Conservation (phyloP, 371 early-diverging fungal species). For the Syncephalastrum contaminatum region DNA sequence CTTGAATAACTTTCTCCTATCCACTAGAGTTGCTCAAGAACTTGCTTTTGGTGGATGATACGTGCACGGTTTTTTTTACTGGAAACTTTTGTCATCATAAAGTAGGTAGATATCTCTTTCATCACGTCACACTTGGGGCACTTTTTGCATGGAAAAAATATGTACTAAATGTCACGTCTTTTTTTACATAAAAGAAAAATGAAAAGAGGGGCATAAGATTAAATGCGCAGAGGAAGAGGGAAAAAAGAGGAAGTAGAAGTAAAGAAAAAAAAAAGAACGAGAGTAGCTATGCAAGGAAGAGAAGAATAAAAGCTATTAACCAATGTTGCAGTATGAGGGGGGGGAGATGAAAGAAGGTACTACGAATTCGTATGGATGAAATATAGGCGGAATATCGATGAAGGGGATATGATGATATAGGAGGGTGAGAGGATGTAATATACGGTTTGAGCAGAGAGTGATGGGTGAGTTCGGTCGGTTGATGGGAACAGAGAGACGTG, state of each 20-base stretch:
- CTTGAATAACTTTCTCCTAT: no score
- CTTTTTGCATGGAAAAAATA: not conserved
- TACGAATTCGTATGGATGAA: not conserved
- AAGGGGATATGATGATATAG: constrained; percentile 1
- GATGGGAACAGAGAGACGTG: no score
- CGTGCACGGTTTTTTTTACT: no score
- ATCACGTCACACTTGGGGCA: no score
- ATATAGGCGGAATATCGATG: not conserved
- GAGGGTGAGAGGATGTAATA: not conserved
- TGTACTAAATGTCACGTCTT: not conserved
- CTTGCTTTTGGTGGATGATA: no score
- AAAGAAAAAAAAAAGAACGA: constrained; percentile 3
- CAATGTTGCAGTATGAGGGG: not conserved
- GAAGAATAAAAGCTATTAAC: not conserved
- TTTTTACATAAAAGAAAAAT: constrained; percentile 1
- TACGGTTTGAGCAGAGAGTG: no score
- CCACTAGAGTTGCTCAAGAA: no score
- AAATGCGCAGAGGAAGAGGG: constrained; percentile 1
- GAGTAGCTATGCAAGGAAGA: not conserved
- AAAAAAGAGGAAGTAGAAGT: no score
- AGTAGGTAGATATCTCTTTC: no score
- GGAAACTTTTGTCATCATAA: no score
- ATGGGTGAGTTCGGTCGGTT: no score
- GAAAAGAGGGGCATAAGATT: not conserved
- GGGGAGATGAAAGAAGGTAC: not conserved